phyloP scores from a whole-genome alignment of 305 asterid genomes.

The Solanum aculeatissimum region DNA sequence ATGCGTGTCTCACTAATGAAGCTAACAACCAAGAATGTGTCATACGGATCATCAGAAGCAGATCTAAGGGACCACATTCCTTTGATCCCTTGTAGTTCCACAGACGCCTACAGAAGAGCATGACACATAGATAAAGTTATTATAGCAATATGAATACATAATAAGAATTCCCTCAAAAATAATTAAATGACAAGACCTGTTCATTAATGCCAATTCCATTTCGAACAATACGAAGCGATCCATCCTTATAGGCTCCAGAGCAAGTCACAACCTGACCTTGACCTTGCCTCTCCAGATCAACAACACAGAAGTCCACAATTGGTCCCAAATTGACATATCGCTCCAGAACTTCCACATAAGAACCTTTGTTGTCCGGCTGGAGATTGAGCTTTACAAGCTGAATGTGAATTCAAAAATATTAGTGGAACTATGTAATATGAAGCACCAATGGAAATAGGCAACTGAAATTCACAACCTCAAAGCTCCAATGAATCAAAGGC shows the following conservation, averaged over 20 bases:
- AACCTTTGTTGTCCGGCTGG: constrained; percentile 86
- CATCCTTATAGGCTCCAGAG: constrained; percentile 97
- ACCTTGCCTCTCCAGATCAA: constrained; percentile 98
- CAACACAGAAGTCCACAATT: constrained; percentile 94
- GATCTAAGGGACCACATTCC: constrained; percentile 98
- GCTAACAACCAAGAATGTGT: constrained; percentile 95
- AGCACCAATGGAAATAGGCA: neutral
- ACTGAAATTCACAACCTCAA: neutral
- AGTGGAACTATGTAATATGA: neutral
- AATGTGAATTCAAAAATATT: neutral
- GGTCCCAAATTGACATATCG: constrained; percentile 95
- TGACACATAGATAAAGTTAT: neutral
- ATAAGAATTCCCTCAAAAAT: neutral
- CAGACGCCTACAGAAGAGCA: constrained; percentile 65
- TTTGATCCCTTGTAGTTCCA: constrained; percentile 98
- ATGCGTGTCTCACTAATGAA: constrained; percentile 93
- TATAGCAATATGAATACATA: neutral
- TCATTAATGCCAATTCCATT: constrained; percentile 97
- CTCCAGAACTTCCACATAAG: constrained; percentile 91
- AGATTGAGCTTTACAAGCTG: constrained; percentile 91
- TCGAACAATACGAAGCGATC: constrained; percentile 90
- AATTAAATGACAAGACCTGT: constrained; percentile 38
- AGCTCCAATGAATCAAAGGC: neutral
- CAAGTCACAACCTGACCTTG: constrained; percentile 99
- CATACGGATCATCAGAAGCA: constrained; percentile 83